Evolutionary conservation across 345 rosid genomes (phyloP).

Genomic region (Eucalyptus sp.): DNA sequence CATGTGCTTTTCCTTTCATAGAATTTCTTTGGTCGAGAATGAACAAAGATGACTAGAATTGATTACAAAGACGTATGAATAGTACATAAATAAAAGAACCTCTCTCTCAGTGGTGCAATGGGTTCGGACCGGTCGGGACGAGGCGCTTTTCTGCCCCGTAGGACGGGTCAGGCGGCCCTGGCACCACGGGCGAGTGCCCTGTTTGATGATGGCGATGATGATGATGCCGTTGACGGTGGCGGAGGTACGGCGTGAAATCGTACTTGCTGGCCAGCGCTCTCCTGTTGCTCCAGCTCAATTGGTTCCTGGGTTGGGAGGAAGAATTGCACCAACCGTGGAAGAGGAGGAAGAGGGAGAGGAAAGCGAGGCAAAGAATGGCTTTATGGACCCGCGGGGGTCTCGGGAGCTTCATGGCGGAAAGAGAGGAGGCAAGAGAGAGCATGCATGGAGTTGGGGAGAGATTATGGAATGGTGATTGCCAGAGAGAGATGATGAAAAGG

Average conservation of each 20-base stretch:
- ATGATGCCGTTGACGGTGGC: neutral
- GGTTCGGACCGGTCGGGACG: slow-evolving; percentile 89
- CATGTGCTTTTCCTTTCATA: neutral
- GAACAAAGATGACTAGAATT: neutral
- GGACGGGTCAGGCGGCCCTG: slow-evolving; percentile 16
- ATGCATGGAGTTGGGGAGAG: neutral
- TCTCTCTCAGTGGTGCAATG: slow-evolving; percentile 76
- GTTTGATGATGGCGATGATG: neutral
- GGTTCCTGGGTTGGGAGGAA: neutral
- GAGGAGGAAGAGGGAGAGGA: slow-evolving; percentile 5
- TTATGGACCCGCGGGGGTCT: neutral
- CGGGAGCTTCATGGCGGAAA: neutral
- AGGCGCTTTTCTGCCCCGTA: slow-evolving; percentile 74
- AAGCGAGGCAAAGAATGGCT: neutral
- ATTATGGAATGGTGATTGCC: neutral
- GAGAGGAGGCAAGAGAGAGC: neutral
- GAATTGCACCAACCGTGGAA: slow-evolving; percentile 3
- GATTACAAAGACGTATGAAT: neutral
- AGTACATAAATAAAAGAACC: neutral
- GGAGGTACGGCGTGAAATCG: slow-evolving; percentile 48
- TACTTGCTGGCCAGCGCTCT: slow-evolving; percentile 23
- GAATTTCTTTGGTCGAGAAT: neutral
- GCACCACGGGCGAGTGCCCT: neutral
- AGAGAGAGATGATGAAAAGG: neutral
- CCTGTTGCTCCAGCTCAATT: slow-evolving; percentile 8